Evolutionary conservation across 1,284 basidiomycete genomes (phyloP), one percentile per base, ranked within the genome.

Genomic region (Fistulinella cinereoalba): DNA sequence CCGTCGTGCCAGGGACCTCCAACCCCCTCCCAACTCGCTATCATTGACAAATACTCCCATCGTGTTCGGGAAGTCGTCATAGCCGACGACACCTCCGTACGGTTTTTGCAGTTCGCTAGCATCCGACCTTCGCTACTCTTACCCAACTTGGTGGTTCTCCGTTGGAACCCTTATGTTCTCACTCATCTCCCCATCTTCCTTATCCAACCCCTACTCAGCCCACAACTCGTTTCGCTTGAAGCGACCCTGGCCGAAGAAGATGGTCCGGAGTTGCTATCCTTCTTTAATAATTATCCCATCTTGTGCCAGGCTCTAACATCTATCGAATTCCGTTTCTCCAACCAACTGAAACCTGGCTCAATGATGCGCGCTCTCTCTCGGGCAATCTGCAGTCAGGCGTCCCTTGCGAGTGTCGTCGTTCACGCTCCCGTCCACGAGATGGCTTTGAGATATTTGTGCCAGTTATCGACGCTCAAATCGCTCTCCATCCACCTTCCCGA

Each of bases 121-220:
- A 37, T 46, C 45, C 44, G n/a, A n/a, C 24, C 45, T 12, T 37
- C 19, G 21, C 5, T 3, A 28, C 51, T 57, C 16, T 25, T 55
- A 1, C 55, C 55, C 11, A 55, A 48, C 10, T 27, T 56, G 2
- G 51, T 12, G 29, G 24, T 22, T 18, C 55, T 56, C 27, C 11
- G 1, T 11, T 60, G 47, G 51, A 29, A 16, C 23, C 25, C 44
- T 25, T 22, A 7, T n/a, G 4, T 6, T 23, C 15, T 5, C n/a
- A 21, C 3, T 12, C 6, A 37, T 13, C 29, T 47, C 1, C 52
- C 47, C 3, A 45, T 43, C 6, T 19, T 47, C 28, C 38, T 48
- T 28, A 52, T 57, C 24, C 52, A 43, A 23, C 46, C n/a, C 12
- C 25, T 60, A 37, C 57, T 60, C 32, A 39, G 34, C 21, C 54